Conservation (phyloP, 768 basidiomycete genomes). For the Tylopilus vinaceipallidus region DNA sequence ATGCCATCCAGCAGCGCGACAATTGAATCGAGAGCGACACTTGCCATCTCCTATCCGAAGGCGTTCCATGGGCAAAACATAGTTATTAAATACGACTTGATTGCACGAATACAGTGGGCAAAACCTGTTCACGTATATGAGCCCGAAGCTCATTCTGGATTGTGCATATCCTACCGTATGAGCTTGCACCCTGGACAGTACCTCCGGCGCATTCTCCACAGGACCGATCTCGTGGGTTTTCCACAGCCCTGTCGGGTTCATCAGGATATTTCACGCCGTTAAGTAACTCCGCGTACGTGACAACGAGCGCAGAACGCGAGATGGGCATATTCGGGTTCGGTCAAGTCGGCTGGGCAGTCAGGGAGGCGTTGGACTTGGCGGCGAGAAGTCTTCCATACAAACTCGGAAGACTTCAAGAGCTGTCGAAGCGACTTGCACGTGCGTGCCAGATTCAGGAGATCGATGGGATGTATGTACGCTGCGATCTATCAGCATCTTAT, state of each 20-base stretch:
- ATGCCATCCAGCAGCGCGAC: neutral
- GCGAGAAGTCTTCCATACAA: slow-evolving; percentile 25
- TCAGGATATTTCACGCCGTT: neutral
- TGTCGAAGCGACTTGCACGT: slow-evolving; percentile 36
- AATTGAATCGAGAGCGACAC: neutral
- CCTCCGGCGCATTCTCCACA: neutral
- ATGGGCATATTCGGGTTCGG: slow-evolving; percentile 41
- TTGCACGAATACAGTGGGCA: neutral
- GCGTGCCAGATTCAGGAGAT: slow-evolving; percentile 32
- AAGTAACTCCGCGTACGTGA: neutral
- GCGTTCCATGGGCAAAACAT: neutral
- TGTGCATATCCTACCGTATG: neutral
- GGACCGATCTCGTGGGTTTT: neutral
- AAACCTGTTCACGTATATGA: neutral
- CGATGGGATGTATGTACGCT: slow-evolving; percentile 34
- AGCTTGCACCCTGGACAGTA: neutral
- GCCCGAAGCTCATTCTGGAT: neutral
- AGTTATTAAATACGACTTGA: fast-evolving
- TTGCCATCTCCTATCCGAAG: neutral
- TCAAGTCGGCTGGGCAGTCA: slow-evolving; percentile 39
- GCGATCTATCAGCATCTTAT: slow-evolving; percentile 31
- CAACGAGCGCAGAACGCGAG: slow-evolving; percentile 33
- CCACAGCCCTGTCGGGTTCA: neutral
- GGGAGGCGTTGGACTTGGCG: slow-evolving; percentile 37
- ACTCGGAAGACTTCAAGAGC: slow-evolving; percentile 32